phyloP scores from a whole-genome alignment of 306 rosid genomes.

The barrel medic (Medicago truncatula) region DNA sequence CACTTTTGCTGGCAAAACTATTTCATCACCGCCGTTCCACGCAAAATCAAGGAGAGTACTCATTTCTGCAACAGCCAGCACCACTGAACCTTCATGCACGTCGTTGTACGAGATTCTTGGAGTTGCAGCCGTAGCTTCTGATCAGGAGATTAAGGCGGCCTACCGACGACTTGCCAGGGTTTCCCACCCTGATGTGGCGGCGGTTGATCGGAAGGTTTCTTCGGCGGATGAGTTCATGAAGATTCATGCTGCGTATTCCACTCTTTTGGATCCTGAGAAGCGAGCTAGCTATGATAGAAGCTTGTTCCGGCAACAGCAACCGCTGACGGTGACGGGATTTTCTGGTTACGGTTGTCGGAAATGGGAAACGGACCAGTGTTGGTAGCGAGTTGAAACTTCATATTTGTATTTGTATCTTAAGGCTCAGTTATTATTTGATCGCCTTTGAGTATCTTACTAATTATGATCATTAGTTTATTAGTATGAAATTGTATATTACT shows the following conservation, averaged over 20 bases:
- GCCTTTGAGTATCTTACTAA: not conserved
- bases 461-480: too few relatives aligned
- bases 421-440: not conserved
- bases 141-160: slow-evolving; percentile 73
- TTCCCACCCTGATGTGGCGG: slow-evolving; percentile 77
- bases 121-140: slow-evolving; percentile 58
- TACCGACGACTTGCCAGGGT: slow-evolving; percentile 75
- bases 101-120: slow-evolving; percentile 79
- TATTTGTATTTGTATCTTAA: slow-evolving; percentile 3
- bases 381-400: slow-evolving; percentile 54
- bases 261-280: slow-evolving; percentile 72
- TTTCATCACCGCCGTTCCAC: not conserved
- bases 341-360: slow-evolving; percentile 61
- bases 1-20: not conserved
- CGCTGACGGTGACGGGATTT: slow-evolving; percentile 44
- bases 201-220: slow-evolving; percentile 51
- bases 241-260: slow-evolving; percentile 76
- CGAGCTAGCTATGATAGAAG: slow-evolving; percentile 75
- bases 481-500: too few relatives aligned
- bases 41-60: not conserved
- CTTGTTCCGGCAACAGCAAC: slow-evolving; percentile 46
- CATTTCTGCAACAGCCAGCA: slow-evolving; percentile 31
- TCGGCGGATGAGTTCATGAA: slow-evolving; percentile 67
- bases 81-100: slow-evolving; percentile 41
- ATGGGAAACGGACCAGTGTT: slow-evolving; percentile 98